Evolutionary conservation across 1,139 yeast genomes (phyloP).

Genomic region (Hyphopichia wangnamkhiaoensis): DNA sequence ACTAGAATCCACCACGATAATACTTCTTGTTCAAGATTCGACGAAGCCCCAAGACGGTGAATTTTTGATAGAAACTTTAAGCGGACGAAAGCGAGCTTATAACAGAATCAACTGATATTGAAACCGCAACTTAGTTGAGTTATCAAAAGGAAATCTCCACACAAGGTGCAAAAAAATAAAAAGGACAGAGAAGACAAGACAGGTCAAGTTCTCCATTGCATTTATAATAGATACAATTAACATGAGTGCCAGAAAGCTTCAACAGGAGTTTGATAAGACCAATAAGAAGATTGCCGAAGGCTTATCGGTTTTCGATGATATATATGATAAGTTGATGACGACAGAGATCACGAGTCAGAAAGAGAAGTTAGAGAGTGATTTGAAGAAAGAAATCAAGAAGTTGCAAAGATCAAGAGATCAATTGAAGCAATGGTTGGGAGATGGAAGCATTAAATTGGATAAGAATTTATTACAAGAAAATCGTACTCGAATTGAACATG

Average conservation of each 20-base stretch:
- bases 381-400: constrained; percentile 94
- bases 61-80: too few species aligned
- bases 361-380: constrained; percentile 89
- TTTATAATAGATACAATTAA: too few species aligned
- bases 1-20: too few species aligned
- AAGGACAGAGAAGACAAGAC: too few species aligned
- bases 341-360: constrained; percentile 87
- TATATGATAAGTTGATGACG: constrained; percentile 80
- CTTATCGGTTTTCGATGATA: constrained; percentile 80
- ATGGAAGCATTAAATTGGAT: constrained; percentile 90
- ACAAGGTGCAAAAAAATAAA: too few species aligned
- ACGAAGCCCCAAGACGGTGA: too few species aligned
- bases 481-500: constrained; percentile 80
- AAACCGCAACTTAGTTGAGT: too few species aligned
- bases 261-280: constrained; percentile 89
- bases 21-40: too few species aligned
- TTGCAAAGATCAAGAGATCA: constrained; percentile 94
- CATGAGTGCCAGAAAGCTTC: constrained; percentile 51
- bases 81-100: too few species aligned
- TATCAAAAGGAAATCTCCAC: too few species aligned
- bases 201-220: too few species aligned
- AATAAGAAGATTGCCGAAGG: constrained; percentile 95
- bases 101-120: too few species aligned
- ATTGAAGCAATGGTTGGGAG: constrained; percentile 92
- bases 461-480: constrained; percentile 72